Evolutionary conservation across 2,329 filamentous ascomycete genomes (phyloP).

Genomic region (Bipolaris bicolor): DNA sequence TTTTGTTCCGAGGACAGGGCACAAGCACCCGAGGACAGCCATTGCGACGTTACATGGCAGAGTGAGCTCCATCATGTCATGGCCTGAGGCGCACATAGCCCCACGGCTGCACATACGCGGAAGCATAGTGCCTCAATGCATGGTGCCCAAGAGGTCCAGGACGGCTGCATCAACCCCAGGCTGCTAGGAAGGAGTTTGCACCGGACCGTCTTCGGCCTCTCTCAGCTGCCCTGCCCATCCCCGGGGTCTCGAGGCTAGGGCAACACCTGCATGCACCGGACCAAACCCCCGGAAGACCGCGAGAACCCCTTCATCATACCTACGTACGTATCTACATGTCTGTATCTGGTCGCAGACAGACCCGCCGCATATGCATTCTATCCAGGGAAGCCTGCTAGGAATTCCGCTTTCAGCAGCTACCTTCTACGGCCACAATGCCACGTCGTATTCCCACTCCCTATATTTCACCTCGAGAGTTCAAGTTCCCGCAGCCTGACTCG

Average conservation of each 20-base stretch:
- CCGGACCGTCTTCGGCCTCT: not conserved
- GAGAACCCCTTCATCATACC: not conserved
- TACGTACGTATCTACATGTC: not conserved
- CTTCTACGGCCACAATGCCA: no score
- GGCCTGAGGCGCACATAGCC: no score
- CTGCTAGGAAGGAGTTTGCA: not conserved
- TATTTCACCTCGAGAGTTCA: not conserved
- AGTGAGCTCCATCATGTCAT: no score
- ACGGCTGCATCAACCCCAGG: no score
- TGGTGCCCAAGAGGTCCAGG: no score
- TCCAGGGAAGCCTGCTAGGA: no score
- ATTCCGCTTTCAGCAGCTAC: no score
- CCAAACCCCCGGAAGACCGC: not conserved
- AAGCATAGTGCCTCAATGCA: no score
- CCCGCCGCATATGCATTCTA: no score
- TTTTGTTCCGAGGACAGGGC: not conserved
- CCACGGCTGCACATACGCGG: not conserved
- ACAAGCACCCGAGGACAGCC: slow-evolving; percentile 3
- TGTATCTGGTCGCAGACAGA: not conserved
- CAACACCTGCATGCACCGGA: not conserved
- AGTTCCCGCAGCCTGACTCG: slow-evolving; percentile 3
- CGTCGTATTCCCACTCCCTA: not conserved
- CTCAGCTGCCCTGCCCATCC: not conserved
- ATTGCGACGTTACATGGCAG: slow-evolving; percentile 10
- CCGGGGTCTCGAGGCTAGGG: not conserved